Conservation (phyloP, 441 rosid species). For the Cnidoscolus chayamansa region DNA sequence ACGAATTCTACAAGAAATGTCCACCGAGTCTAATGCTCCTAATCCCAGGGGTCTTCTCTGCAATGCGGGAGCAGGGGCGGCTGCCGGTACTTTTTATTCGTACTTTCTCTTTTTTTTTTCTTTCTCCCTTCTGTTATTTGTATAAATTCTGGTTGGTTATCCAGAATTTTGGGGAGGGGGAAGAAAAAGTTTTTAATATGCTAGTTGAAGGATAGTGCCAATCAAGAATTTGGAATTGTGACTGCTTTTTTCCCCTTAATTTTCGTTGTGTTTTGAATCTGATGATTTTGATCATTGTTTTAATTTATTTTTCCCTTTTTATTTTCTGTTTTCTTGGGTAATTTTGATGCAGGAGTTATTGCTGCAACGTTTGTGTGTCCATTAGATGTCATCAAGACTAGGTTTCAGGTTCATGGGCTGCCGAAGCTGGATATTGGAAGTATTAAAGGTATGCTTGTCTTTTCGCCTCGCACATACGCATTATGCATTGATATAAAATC, state of each 20-base stretch:
- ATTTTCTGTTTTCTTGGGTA: conserved; percentile 26
- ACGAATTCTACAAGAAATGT: conserved; percentile 38
- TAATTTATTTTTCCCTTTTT: background rate
- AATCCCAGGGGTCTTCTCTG: conserved; percentile 36
- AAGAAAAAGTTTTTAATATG: background rate
- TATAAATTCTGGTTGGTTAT: background rate
- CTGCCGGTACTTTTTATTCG: conserved; percentile 49
- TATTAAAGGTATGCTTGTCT: conserved; percentile 41
- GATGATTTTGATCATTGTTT: background rate
- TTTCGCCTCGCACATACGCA: too few relatives aligned
- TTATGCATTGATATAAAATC: background rate
- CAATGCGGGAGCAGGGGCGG: conserved; percentile 74
- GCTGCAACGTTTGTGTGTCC: conserved; percentile 92
- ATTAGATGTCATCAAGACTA: conserved; percentile 88
- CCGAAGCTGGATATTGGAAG: conserved; percentile 46
- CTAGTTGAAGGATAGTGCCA: background rate
- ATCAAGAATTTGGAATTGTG: background rate
- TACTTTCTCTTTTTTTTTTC: background rate
- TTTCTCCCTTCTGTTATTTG: background rate
- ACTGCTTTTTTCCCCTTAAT: background rate
- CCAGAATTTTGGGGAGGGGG: too few relatives aligned
- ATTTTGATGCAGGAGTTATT: conserved; percentile 53
- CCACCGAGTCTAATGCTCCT: conserved; percentile 46
- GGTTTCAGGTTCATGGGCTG: conserved; percentile 88
- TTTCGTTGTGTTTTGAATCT: background rate